Percentiles rank a stretch among this genome's conserved stretches.
Conservation (phyloP, 2,329 filamentous ascomycete genomes). For the Aspergillus aculeatus region DNA sequence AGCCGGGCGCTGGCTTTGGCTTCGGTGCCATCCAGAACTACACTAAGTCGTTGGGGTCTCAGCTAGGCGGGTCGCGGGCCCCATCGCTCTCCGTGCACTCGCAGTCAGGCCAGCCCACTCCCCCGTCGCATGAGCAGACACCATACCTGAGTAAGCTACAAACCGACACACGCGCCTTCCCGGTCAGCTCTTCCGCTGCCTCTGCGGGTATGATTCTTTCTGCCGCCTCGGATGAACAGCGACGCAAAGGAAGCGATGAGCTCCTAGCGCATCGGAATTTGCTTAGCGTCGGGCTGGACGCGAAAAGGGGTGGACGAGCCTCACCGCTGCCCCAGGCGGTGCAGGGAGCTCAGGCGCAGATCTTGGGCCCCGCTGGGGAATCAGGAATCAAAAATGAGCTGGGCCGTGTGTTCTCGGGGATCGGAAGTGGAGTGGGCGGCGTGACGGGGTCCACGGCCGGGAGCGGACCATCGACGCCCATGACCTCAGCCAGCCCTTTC, state of each 20-base stretch:
- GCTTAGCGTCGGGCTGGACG: slow-evolving; percentile 69
- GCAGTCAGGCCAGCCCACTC: slow-evolving; percentile 33
- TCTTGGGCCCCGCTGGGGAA: slow-evolving; percentile 74
- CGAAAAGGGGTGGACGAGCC: slow-evolving; percentile 76
- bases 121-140: slow-evolving; percentile 36
- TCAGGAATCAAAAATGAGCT: slow-evolving; percentile 93
- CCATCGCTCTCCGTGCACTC: slow-evolving; percentile 33
- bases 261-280: slow-evolving; percentile 65
- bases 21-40: slow-evolving; percentile 44
- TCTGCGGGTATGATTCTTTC: slow-evolving; percentile 27
- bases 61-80: slow-evolving; percentile 36
- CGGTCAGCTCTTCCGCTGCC: slow-evolving; percentile 33
- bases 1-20: slow-evolving; percentile 34
- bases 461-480: slow-evolving; percentile 56
- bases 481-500: slow-evolving; percentile 50
- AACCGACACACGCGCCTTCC: slow-evolving; percentile 34
- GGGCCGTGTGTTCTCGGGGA: slow-evolving; percentile 92
- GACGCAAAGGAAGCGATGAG: slow-evolving; percentile 53
- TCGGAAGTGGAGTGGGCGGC: slow-evolving; percentile 67
- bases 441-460: slow-evolving; percentile 49
- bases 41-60: slow-evolving; percentile 42
- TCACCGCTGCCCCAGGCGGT: slow-evolving; percentile 92
- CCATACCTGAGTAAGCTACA: slow-evolving; percentile 34
- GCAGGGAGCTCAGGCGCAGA: slow-evolving; percentile 81
- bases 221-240: slow-evolving; percentile 37